A percentile compares a stretch with the other conserved stretches of the same genome.
These are phyloP conservation scores for Apiotrichum sp. DNA, from an alignment of 1,284 basidiomycete species.

Conservation along the genomic window DNA sequence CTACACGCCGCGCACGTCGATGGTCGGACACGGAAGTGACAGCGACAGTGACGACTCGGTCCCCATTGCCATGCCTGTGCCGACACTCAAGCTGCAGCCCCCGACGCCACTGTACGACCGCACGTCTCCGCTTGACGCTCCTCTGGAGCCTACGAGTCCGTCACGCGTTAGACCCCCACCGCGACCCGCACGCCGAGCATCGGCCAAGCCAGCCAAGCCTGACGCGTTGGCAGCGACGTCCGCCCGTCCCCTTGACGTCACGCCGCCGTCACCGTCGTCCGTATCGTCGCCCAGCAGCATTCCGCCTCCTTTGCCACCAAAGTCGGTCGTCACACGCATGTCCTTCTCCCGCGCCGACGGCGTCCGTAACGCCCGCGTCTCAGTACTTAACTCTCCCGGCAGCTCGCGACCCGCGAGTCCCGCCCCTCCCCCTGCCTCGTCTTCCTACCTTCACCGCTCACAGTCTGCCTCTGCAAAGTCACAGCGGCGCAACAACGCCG, in stretches of 20 bases:
- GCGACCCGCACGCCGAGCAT: too few relatives aligned
- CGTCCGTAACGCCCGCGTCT: background rate
- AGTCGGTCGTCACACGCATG: background rate
- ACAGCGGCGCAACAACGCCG: too few relatives aligned
- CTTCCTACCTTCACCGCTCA: background rate
- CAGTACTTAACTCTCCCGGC: background rate
- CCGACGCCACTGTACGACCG: constrained; percentile 6
- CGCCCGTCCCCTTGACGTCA: background rate
- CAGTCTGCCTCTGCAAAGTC: background rate
- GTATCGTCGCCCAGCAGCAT: background rate
- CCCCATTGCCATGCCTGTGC: constrained; percentile 1
- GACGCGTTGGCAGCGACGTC: too few relatives aligned
- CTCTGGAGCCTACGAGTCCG: too few relatives aligned
- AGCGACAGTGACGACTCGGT: too few relatives aligned
- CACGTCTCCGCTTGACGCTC: background rate
- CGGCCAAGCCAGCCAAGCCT: too few relatives aligned
- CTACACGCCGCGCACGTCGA: constrained; percentile 12
- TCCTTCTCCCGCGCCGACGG: background rate
- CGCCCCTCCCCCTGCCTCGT: background rate
- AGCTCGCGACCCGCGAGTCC: background rate
- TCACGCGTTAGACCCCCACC: too few relatives aligned
- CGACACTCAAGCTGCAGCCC: constrained; percentile 12
- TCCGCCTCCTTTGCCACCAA: constrained; percentile 6
- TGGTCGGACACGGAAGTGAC: background rate
- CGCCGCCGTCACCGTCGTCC: background rate